These are phyloP conservation scores for Phytopythium sindhum DNA, from an alignment of 352 stramenopile species.

Conservation along the genomic window DNA sequence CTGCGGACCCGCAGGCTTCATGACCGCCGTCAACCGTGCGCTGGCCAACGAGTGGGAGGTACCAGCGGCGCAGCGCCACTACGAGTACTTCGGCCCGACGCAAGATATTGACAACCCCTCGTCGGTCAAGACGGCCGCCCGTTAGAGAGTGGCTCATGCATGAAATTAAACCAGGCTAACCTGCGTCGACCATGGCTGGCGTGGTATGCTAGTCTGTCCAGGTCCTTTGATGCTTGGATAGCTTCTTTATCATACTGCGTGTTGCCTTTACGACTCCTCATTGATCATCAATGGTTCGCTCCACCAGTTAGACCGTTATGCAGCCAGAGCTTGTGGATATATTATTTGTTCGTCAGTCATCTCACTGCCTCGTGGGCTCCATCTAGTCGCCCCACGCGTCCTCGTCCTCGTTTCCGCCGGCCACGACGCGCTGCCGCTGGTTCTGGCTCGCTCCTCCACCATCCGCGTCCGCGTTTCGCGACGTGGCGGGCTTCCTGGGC, in stretches of 20 bases:
- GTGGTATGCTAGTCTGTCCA: too few relatives aligned
- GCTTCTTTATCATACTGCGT: neutral
- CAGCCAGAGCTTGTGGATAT: neutral
- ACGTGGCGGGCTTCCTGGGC: conserved; percentile 57
- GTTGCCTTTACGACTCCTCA: neutral
- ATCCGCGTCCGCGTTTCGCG: conserved; percentile 10
- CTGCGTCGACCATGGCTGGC: neutral
- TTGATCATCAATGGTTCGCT: too few relatives aligned
- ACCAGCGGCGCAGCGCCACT: conserved; percentile 41
- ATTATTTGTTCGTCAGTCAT: neutral
- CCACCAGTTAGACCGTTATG: too few relatives aligned
- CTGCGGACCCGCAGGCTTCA: conserved; percentile 53
- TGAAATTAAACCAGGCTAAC: neutral
- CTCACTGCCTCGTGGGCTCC: neutral
- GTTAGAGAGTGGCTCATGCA: neutral
- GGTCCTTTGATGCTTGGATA: neutral
- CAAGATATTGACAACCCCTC: conserved; percentile 27
- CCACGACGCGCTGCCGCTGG: conserved; percentile 7
- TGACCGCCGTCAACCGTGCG: conserved; percentile 36
- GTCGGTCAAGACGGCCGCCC: conserved; percentile 4
- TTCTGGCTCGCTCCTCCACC: conserved; percentile 4
- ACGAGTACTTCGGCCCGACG: conserved; percentile 61
- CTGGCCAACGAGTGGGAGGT: conserved; percentile 33
- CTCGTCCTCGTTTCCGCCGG: neutral
- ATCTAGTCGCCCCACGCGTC: conserved; percentile 2